These are phyloP conservation scores for California macrophylla DNA, from an alignment of 441 rosid genomes.

Conservation along the genomic window DNA sequence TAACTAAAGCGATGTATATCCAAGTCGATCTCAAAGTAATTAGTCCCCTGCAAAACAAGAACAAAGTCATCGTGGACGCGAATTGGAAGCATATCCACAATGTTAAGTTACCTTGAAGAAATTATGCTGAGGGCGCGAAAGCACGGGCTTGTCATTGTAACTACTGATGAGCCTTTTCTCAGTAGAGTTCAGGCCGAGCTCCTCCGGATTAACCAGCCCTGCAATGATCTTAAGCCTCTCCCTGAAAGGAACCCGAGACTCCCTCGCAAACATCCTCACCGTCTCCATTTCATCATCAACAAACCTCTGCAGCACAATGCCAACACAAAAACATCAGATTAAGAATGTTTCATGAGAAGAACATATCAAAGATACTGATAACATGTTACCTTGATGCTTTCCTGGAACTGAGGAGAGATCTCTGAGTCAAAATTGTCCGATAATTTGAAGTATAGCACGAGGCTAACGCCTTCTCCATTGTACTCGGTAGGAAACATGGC, in stretches of 20 bases:
- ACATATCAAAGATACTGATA: background rate
- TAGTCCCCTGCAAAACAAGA: constrained; percentile 42
- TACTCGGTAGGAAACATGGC: constrained; percentile 48
- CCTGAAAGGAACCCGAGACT: constrained; percentile 53
- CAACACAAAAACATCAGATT: background rate
- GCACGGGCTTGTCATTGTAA: constrained; percentile 71
- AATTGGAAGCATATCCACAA: too few relatives aligned
- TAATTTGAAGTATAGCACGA: constrained; percentile 56
- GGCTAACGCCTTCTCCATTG: constrained; percentile 85
- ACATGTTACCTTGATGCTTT: constrained; percentile 49
- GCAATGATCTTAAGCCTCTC: constrained; percentile 73
- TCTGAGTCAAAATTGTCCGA: constrained; percentile 46
- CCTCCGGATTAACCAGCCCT: constrained; percentile 65
- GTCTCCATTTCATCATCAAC: constrained; percentile 67
- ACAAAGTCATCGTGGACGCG: too few relatives aligned
- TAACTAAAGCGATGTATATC: constrained; percentile 78
- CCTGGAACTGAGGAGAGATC: constrained; percentile 52
- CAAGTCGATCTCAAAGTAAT: constrained; percentile 76
- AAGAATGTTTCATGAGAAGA: background rate
- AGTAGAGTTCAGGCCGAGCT: constrained; percentile 51
- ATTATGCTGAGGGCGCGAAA: constrained; percentile 76
- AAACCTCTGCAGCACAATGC: constrained; percentile 37
- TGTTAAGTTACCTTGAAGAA: constrained; percentile 49
- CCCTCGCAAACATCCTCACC: constrained; percentile 57
- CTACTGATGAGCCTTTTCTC: constrained; percentile 66